A percentile compares a stretch with the other conserved stretches of the same genome.
Conservation (phyloP, 371 early-diverging fungal species). For the Rhizopus delemar region DNA sequence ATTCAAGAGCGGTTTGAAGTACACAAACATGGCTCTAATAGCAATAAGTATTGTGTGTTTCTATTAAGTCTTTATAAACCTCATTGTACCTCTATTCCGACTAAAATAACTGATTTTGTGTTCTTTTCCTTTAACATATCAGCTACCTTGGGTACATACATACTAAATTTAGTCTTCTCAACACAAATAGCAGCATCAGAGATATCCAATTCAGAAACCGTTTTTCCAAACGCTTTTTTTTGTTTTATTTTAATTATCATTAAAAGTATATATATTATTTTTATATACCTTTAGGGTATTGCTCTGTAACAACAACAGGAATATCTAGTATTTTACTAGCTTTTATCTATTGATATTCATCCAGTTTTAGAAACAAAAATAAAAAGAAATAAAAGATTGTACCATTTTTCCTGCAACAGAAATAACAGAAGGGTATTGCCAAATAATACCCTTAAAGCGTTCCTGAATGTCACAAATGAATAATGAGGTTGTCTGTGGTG, state of each 20-base stretch:
- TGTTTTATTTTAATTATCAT: background rate
- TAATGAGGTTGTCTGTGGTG: conserved; percentile 76
- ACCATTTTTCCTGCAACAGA: conserved; percentile 91
- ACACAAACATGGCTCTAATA: conserved; percentile 90
- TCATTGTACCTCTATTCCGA: conserved; percentile 83
- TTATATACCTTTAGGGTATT: conserved; percentile 71
- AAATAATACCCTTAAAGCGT: conserved; percentile 79
- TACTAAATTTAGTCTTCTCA: conserved; percentile 90
- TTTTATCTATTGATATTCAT: conserved; percentile 40
- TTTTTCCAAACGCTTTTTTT: conserved; percentile 79
- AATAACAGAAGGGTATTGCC: conserved; percentile 78
- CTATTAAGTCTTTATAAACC: background rate
- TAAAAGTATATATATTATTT: background rate
- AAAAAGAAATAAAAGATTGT: no score
- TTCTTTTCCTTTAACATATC: conserved; percentile 57
- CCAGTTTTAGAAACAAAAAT: no score
- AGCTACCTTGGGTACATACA: conserved; percentile 75
- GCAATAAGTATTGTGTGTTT: background rate
- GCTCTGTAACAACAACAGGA: conserved; percentile 91
- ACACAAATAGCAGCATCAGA: conserved; percentile 54
- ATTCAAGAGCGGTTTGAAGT: conserved; percentile 88
- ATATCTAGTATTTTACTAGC: conserved; percentile 74
- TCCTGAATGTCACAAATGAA: conserved; percentile 95
- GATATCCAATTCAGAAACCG: conserved; percentile 78
- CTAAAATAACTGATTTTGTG: conserved; percentile 76